These are phyloP conservation scores for Chaetomiaceae sp. DNA, from an alignment of 2,329 filamentous ascomycete species.

Conservation along the genomic window DNA sequence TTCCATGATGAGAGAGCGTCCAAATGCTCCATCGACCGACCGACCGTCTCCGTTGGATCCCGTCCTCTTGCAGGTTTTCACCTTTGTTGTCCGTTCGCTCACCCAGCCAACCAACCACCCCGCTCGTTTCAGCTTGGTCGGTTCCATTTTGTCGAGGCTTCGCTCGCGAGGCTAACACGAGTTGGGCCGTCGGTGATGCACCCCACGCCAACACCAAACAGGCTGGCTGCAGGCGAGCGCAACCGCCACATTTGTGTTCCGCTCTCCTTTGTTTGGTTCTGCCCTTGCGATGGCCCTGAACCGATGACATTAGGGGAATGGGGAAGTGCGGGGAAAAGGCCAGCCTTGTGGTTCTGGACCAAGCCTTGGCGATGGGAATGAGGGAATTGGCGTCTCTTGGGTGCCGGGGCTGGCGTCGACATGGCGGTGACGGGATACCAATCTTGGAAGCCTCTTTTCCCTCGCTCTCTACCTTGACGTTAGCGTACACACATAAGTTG, in stretches of 20 bases:
- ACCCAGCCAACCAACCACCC: slow-evolving; percentile 4
- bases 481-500: neutral
- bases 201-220: slow-evolving; percentile 10
- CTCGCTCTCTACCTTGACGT: neutral
- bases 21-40: slow-evolving; percentile 1
- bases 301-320: slow-evolving; percentile 5
- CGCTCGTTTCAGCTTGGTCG: slow-evolving; percentile 1
- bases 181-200: slow-evolving; percentile 7
- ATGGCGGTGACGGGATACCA: neutral
- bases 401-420: neutral
- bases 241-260: neutral
- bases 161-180: slow-evolving; percentile 5
- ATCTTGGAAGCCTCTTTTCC: neutral
- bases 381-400: neutral
- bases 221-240: neutral
- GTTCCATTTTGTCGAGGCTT: neutral
- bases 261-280: neutral
- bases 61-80: neutral
- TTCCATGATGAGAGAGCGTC: no score
- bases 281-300: neutral
- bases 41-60: neutral
- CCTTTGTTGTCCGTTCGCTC: neutral
- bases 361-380: slow-evolving; percentile 4
- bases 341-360: neutral
- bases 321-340: slow-evolving; percentile 14